Evolutionary conservation across 1,139 yeast genomes (phyloP).

Genomic region (Yamadazyma conglobata): DNA sequence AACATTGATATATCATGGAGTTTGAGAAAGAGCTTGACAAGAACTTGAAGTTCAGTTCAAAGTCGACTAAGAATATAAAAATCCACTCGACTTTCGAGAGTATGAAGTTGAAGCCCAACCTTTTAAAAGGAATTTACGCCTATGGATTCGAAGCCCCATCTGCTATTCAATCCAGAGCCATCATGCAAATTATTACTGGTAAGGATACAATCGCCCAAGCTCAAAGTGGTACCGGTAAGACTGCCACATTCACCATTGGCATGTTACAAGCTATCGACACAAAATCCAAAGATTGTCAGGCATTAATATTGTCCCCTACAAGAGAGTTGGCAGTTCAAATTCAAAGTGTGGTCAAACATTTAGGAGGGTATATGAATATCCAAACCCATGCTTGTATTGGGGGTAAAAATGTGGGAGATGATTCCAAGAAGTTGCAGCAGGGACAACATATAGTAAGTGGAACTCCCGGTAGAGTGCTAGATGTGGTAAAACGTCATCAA

Average conservation of each 20-base stretch:
- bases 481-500: constrained; percentile 76
- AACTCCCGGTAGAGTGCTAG: constrained; percentile 92
- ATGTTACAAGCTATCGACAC: constrained; percentile 79
- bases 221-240: constrained; percentile 97
- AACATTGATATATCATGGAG: constrained; percentile 6
- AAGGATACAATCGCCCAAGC: constrained; percentile 96
- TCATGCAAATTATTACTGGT: constrained; percentile 86
- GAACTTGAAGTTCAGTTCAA: constrained; percentile 16
- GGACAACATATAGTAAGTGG: constrained; percentile 96
- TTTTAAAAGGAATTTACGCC: constrained; percentile 73
- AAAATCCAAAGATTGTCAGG: constrained; percentile 67
- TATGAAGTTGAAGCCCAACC: constrained; percentile 69
- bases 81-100: constrained; percentile 70
- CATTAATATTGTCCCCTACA: constrained; percentile 89
- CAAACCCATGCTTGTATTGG: constrained; percentile 92
- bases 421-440: constrained; percentile 62
- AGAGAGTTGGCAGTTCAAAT: constrained; percentile 92
- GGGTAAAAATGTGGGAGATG: constrained; percentile 82
- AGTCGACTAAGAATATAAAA: constrained; percentile 53
- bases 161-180: constrained; percentile 93
- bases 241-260: constrained; percentile 94
- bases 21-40: constrained; percentile 14
- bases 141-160: constrained; percentile 95
- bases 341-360: constrained; percentile 74
- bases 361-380: constrained; percentile 84